phyloP scores from a whole-genome alignment of 495 filamentous ascomycete genomes.

The Hapsidospora chrysogenum region DNA sequence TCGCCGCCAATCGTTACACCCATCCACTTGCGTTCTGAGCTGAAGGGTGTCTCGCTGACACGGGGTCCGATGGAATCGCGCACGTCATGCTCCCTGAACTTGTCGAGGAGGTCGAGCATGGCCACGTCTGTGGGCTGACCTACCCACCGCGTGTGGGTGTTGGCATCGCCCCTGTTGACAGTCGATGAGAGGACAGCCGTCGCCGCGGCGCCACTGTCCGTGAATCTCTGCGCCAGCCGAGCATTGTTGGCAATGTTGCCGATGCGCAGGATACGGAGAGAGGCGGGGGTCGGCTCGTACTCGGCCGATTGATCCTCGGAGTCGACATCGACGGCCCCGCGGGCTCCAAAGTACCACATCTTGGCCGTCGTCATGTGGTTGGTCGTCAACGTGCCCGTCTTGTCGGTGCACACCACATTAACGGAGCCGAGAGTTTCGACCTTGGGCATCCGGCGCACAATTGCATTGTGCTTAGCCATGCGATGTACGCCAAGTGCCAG shows the following conservation, averaged over 20 bases:
- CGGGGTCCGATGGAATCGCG: constrained; percentile 67
- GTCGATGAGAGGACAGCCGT: constrained; percentile 66
- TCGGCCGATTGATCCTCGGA: constrained; percentile 45
- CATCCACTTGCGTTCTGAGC: constrained; percentile 98
- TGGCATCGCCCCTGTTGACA: constrained; percentile 37
- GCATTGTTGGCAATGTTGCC: constrained; percentile 96
- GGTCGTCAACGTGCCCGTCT: constrained; percentile 87
- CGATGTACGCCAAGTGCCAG: constrained; percentile 84
- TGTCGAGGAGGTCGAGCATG: constrained; percentile 79
- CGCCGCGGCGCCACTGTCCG: constrained; percentile 48
- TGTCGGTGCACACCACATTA: constrained; percentile 97
- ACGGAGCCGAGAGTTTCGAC: constrained; percentile 97
- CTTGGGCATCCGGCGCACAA: constrained; percentile 86
- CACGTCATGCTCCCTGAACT: constrained; percentile 78
- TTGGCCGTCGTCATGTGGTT: constrained; percentile 98
- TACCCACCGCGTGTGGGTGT: constrained; percentile 73
- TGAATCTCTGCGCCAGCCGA: constrained; percentile 42
- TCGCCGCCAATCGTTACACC: constrained; percentile 65
- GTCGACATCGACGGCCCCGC: constrained; percentile 54
- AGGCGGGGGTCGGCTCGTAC: constrained; percentile 49
- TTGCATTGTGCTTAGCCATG: constrained; percentile 87
- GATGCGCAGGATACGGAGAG: constrained; percentile 64
- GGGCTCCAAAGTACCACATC: constrained; percentile 78
- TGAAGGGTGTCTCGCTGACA: constrained; percentile 78
- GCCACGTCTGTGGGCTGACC: constrained; percentile 96